These are phyloP conservation scores for Davidsoniella neocaledoniae DNA, from an alignment of 2,329 filamentous ascomycete genomes.

Conservation along the genomic window DNA sequence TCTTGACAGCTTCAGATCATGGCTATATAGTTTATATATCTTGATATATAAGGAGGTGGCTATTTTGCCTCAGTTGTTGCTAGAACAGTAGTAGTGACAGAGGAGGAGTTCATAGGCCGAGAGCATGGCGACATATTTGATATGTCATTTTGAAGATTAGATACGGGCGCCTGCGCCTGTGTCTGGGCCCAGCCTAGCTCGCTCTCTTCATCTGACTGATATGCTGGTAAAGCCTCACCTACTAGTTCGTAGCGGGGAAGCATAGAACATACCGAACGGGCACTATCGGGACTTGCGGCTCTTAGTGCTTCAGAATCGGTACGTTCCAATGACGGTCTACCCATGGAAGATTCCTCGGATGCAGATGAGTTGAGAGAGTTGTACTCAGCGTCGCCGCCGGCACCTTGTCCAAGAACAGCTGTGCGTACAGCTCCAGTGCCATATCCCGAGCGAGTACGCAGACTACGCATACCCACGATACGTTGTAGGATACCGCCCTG, in stretches of 20 bases:
- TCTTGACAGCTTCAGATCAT: too few species aligned
- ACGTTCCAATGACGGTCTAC: background rate
- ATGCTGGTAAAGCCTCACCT: conserved; percentile 15
- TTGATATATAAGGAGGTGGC: too few species aligned
- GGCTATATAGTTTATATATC: too few species aligned
- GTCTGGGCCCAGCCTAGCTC: background rate
- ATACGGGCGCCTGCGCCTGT: too few species aligned
- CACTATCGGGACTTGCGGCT: conserved; percentile 10
- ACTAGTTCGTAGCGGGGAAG: conserved; percentile 12
- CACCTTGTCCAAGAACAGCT: too few species aligned
- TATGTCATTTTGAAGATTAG: too few species aligned
- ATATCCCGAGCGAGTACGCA: conserved; percentile 3
- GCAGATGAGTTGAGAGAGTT: too few species aligned
- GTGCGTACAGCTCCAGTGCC: background rate
- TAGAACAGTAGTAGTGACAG: too few species aligned
- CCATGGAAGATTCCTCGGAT: too few species aligned
- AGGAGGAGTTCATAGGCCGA: too few species aligned
- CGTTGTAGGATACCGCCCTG: conserved; percentile 18
- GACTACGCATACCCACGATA: conserved; percentile 3
- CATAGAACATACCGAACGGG: conserved; percentile 8
- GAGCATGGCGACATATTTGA: too few species aligned
- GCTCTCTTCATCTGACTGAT: conserved; percentile 13
- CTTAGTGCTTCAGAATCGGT: background rate
- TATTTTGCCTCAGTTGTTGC: too few species aligned
- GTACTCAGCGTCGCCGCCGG: background rate